These are phyloP conservation scores for Glarea lozoyensis DNA, from an alignment of 495 filamentous ascomycete species.

Conservation along the genomic window DNA sequence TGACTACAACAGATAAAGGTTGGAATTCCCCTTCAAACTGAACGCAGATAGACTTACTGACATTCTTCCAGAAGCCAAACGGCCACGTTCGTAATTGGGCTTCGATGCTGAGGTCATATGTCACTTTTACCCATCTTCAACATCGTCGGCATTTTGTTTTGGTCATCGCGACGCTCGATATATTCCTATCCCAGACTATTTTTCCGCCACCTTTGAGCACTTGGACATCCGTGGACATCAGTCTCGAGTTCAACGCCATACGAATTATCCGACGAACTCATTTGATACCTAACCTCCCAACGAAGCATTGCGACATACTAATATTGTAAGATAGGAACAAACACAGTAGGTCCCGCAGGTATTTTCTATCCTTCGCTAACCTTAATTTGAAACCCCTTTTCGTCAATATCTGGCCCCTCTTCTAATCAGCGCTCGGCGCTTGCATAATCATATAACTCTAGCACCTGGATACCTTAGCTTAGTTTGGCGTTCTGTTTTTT, in stretches of 20 bases:
- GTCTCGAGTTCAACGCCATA: neutral
- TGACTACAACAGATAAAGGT: slow-evolving; percentile 7
- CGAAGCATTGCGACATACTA: neutral
- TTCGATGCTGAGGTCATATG: neutral
- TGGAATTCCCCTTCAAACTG: neutral
- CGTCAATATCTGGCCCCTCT: slow-evolving; percentile 16
- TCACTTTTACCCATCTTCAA: too few species aligned
- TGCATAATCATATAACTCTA: slow-evolving; percentile 7
- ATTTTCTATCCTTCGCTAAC: slow-evolving; percentile 12
- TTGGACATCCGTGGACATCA: too few species aligned
- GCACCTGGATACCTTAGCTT: slow-evolving; percentile 8
- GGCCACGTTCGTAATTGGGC: slow-evolving; percentile 14
- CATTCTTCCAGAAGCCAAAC: slow-evolving; percentile 19
- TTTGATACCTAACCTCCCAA: neutral
- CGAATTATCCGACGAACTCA: neutral
- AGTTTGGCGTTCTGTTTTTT: slow-evolving; percentile 8
- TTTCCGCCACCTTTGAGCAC: too few species aligned
- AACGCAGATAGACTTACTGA: slow-evolving; percentile 4
- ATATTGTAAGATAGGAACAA: slow-evolving; percentile 8
- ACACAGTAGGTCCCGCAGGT: slow-evolving; percentile 15
- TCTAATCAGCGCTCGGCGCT: slow-evolving; percentile 7
- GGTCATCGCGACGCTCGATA: too few species aligned
- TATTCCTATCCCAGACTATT: too few species aligned
- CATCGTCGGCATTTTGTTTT: too few species aligned
- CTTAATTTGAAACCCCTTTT: slow-evolving; percentile 7